A percentile compares a stretch with the other conserved stretches of the same genome.
These are phyloP conservation scores for Ophiocordyceps camponoti-saundersi DNA, from an alignment of 2,329 filamentous ascomycete species.

Conservation along the genomic window DNA sequence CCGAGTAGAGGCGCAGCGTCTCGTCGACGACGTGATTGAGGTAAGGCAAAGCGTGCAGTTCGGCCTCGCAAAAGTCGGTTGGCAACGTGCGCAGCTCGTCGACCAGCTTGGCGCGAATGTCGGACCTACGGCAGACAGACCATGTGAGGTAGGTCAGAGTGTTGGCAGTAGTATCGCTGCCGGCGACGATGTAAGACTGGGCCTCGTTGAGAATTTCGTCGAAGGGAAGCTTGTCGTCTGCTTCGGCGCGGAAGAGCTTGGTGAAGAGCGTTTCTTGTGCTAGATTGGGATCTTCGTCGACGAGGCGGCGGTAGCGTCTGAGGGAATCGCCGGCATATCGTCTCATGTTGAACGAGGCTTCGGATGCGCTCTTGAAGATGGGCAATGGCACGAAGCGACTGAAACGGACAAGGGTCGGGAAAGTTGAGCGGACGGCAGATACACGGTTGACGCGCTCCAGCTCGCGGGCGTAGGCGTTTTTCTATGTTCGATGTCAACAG, in stretches of 20 bases:
- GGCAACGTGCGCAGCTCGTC: slow-evolving; percentile 17
- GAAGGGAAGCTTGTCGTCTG: slow-evolving; percentile 9
- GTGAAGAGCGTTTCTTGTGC: slow-evolving; percentile 18
- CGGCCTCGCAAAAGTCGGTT: slow-evolving; percentile 6
- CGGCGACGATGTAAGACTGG: slow-evolving; percentile 27
- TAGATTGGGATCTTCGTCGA: slow-evolving; percentile 5
- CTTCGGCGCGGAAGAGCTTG: slow-evolving; percentile 17
- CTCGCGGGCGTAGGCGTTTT: slow-evolving; percentile 21
- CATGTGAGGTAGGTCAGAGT: slow-evolving; percentile 31
- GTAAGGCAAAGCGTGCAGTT: slow-evolving; percentile 15
- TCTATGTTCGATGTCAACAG: slow-evolving; percentile 1
- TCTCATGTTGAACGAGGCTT: slow-evolving; percentile 4
- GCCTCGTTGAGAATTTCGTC: slow-evolving; percentile 22
- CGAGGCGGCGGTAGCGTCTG: slow-evolving; percentile 9
- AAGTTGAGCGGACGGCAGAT: slow-evolving; percentile 8
- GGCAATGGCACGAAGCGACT: slow-evolving; percentile 7
- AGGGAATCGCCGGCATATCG: slow-evolving; percentile 13
- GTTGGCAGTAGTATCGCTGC: slow-evolving; percentile 32
- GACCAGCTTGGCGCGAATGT: slow-evolving; percentile 14
- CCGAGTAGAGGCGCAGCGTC: slow-evolving; percentile 23
- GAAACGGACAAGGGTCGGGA: slow-evolving; percentile 12
- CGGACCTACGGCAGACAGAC: slow-evolving; percentile 14
- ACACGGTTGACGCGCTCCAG: slow-evolving; percentile 13
- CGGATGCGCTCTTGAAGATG: slow-evolving; percentile 4
- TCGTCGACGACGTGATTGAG: slow-evolving; percentile 27